These are phyloP conservation scores for Colletotrichum falcatum DNA, from an alignment of 2,329 filamentous ascomycete genomes.

Conservation along the genomic window DNA sequence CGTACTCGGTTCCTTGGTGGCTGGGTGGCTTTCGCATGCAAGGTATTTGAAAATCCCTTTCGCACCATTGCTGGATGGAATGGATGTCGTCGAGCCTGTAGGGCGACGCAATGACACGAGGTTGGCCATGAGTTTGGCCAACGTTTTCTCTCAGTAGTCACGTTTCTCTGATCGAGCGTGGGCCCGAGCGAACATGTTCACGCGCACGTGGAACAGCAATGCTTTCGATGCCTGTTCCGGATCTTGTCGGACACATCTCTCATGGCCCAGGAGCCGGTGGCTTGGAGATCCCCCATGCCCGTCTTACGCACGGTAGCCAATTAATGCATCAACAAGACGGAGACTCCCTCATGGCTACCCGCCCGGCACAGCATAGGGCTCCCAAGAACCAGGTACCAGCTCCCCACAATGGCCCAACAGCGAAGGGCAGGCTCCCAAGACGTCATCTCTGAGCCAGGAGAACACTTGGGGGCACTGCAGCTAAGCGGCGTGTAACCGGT, in stretches of 20 bases:
- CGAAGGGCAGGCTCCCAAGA: not conserved
- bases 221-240: not conserved
- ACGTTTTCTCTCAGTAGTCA: no score
- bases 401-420: not conserved
- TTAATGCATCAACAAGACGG: conserved; percentile 2
- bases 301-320: not conserved
- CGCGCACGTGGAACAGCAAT: not conserved
- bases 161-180: no score
- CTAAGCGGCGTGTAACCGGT: not conserved
- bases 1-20: not conserved
- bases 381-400: not conserved
- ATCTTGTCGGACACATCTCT: not conserved
- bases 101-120: not conserved
- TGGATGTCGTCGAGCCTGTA: not conserved
- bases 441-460: not conserved
- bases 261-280: not conserved
- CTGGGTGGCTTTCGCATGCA: no score
- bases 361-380: conserved; percentile 8
- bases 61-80: not conserved
- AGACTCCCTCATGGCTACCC: conserved; percentile 7
- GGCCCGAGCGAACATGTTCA: no score
- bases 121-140: not conserved
- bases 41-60: not conserved
- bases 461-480: not conserved
- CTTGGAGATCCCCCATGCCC: not conserved